Conservation (phyloP, 768 basidiomycete genomes). For the Roridomyces roridus region DNA sequence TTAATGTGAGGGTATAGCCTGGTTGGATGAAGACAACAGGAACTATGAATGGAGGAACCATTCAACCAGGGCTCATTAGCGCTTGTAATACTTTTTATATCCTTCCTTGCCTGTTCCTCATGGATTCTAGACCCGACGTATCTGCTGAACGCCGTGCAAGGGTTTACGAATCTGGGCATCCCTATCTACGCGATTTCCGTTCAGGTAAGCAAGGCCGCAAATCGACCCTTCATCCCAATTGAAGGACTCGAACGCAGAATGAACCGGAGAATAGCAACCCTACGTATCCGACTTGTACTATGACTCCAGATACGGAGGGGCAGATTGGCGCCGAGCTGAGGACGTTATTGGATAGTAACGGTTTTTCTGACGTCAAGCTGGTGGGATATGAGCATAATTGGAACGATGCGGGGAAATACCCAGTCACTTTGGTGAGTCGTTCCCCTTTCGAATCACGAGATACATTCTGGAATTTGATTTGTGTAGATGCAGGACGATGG, state of each 20-base stretch:
- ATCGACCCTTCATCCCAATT: no score
- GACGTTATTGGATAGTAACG: constrained; percentile 67
- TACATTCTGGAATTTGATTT: no score
- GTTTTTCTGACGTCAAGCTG: constrained; percentile 62
- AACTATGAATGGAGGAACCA: constrained; percentile 73
- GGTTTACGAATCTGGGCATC: constrained; percentile 66
- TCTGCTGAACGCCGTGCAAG: constrained; percentile 74
- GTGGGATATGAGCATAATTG: constrained; percentile 76
- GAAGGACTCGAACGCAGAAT: constrained; percentile 41
- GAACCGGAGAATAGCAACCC: constrained; percentile 64
- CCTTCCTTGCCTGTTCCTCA: background rate
- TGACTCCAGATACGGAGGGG: constrained; percentile 60
- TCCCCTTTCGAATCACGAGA: no score
- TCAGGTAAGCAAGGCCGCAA: constrained; percentile 37
- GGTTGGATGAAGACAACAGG: constrained; percentile 79
- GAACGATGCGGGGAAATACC: constrained; percentile 68
- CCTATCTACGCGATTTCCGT: constrained; percentile 67
- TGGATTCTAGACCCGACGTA: constrained; percentile 65
- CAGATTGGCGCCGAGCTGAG: constrained; percentile 63
- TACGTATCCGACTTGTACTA: constrained; percentile 70
- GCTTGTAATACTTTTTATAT: constrained; percentile 46
- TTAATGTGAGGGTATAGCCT: constrained; percentile 49
- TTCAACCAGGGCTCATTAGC: constrained; percentile 33
- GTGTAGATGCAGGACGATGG: constrained; percentile 58
- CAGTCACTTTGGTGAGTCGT: constrained; percentile 51